phyloP scores from a whole-genome alignment of 2,329 filamentous ascomycete genomes.

The Xylariaceae sp. region DNA sequence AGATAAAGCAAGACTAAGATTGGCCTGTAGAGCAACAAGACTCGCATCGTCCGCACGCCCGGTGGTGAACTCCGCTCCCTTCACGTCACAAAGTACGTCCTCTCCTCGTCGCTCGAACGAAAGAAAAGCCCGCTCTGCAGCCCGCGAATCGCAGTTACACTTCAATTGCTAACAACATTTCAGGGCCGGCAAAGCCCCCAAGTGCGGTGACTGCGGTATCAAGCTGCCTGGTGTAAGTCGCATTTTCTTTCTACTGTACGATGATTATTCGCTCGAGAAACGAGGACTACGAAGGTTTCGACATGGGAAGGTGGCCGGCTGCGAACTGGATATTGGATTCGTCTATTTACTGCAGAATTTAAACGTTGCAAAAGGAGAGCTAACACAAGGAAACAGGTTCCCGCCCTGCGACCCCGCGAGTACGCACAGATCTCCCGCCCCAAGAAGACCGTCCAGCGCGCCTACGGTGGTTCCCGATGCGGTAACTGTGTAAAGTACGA shows the following conservation, averaged over 20 bases:
- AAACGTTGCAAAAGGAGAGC: background rate
- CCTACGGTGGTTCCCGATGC: constrained; percentile 98
- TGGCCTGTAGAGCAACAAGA: constrained; percentile 78
- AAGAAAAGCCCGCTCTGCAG: background rate
- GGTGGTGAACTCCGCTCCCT: constrained; percentile 93
- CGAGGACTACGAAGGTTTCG: background rate
- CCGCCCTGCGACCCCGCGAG: constrained; percentile 95
- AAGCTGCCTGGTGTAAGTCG: constrained; percentile 95
- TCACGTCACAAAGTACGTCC: constrained; percentile 86
- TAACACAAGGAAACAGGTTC: constrained; percentile 55
- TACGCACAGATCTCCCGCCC: constrained; percentile 96
- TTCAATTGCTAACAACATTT: constrained; percentile 7
- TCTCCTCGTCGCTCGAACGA: background rate
- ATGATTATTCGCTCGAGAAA: background rate
- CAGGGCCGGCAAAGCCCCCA: constrained; percentile 80
- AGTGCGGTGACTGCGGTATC: constrained; percentile 98
- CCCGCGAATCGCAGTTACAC: background rate
- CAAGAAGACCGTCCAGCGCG: constrained; percentile 98
- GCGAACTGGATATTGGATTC: background rate
- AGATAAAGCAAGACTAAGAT: constrained; percentile 34
- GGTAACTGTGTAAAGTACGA: constrained; percentile 80
- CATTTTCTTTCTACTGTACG: constrained; percentile 4
- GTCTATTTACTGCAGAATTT: background rate
- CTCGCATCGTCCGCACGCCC: constrained; percentile 91
- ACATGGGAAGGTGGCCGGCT: background rate